Evolutionary conservation across 495 filamentous ascomycete species (phyloP).

Genomic region (Thermothielavioides terrestris): DNA sequence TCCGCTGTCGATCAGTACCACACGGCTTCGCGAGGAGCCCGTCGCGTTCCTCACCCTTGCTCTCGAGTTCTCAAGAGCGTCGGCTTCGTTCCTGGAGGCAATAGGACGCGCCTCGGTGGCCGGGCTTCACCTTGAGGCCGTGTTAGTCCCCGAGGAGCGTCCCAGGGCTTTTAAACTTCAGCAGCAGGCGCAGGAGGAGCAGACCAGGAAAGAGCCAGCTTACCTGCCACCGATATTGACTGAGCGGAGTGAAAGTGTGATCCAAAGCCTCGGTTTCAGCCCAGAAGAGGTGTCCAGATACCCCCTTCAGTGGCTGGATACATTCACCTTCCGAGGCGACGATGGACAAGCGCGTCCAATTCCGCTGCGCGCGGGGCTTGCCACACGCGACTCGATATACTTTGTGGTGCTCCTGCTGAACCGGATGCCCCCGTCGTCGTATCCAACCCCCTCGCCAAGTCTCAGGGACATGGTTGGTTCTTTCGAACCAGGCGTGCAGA

Average conservation of each 20-base stretch:
- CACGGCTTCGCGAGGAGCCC: conserved; percentile 31
- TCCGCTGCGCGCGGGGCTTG: conserved; percentile 40
- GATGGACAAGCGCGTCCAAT: conserved; percentile 38
- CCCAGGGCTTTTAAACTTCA: conserved; percentile 42
- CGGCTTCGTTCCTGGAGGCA: conserved; percentile 42
- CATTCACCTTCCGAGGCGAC: conserved; percentile 38
- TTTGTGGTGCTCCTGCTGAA: conserved; percentile 42
- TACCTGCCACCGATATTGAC: conserved; percentile 49
- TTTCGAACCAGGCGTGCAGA: conserved; percentile 34
- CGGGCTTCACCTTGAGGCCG: conserved; percentile 40
- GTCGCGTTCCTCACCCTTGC: conserved; percentile 50
- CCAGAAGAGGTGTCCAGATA: conserved; percentile 39
- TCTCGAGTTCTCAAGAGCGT: conserved; percentile 47
- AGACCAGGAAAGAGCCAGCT: conserved; percentile 42
- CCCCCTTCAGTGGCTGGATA: conserved; percentile 39
- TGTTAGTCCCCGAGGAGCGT: conserved; percentile 40
- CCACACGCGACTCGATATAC: conserved; percentile 45
- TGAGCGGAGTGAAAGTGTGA: conserved; percentile 39
- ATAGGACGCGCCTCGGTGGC: conserved; percentile 35
- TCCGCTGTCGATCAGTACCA: conserved; percentile 33
- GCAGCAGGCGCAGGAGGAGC: conserved; percentile 40
- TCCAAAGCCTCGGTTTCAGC: conserved; percentile 40
- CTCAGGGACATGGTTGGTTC: conserved; percentile 37
- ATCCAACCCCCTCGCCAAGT: conserved; percentile 40
- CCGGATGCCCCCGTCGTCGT: conserved; percentile 26